Evolutionary conservation across 2,329 filamentous ascomycete genomes (phyloP), one percentile per base, ranked within the genome.

Genomic region (Microcyclospora pomicola): DNA sequence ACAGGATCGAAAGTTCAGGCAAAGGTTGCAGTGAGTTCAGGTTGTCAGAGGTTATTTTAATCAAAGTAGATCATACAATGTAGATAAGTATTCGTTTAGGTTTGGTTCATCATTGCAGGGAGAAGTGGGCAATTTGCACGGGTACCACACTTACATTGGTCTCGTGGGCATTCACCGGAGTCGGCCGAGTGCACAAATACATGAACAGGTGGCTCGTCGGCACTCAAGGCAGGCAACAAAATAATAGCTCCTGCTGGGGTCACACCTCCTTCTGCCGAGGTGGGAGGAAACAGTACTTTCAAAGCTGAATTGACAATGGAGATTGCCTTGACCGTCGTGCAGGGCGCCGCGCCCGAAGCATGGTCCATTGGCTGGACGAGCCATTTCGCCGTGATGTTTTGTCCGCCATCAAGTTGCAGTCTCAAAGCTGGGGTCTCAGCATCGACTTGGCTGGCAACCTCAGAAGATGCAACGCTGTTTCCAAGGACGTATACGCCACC

Each of bases 21-120:
- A 52, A 44, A 28, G 14, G 7, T 11, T 38, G 10, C 15, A 24
- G 15, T 27, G 50, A 33, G 41, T 40, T 92, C 85, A 93, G 85
- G 67, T 79, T 84, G 78, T 88, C 79, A 88, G 81, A 86, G 76
- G 69, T 69, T 59, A 71, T 60, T 70, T 72, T 91, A 86, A 77
- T 92, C 87, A 93, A 80, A 72, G 72, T 62, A 67, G 66, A 81
- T 93, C 88, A 87, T 88, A 82, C 86, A 96, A 96, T 95, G 88
- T 96, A 95, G 88, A 95, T 96, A 96, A 96, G 87, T 87, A 84
- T 91, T 92, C 72, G 63, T 70, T 63, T 71, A 69, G 64, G 41
- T 62, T 65, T 73, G 64, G 63, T 63, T 94, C 87, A 96, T 95
- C 88, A 86, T 81, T 57, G 69, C 72, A 69, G 53, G 42, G 27